Conservation (phyloP, 2,329 filamentous ascomycete genomes). For the Hirsutella rhossiliensis region DNA sequence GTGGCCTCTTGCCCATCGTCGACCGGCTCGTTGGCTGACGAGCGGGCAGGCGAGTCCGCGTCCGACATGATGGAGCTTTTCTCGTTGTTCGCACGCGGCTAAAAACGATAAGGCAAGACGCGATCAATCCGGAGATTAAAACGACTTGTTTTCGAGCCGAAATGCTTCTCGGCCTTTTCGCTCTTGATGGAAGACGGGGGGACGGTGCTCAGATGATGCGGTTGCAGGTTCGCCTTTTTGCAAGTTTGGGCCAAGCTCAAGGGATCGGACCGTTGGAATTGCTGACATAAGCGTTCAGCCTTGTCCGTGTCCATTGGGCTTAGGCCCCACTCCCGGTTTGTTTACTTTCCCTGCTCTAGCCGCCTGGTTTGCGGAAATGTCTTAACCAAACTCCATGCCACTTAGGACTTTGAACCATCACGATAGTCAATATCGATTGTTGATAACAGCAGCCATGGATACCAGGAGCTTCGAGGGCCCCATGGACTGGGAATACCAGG, state of each 20-base stretch:
- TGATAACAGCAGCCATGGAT: slow-evolving; percentile 27
- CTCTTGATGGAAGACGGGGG: too few species aligned
- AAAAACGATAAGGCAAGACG: neutral
- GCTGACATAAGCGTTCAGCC: neutral
- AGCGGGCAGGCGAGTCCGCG: slow-evolving; percentile 27
- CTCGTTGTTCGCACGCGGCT: neutral
- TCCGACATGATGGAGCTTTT: slow-evolving; percentile 30
- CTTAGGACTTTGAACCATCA: neutral
- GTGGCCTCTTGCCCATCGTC: slow-evolving; percentile 30
- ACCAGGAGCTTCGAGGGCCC: slow-evolving; percentile 45
- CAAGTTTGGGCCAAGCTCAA: neutral
- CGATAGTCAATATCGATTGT: neutral
- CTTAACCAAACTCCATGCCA: neutral
- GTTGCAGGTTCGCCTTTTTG: neutral
- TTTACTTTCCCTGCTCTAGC: neutral
- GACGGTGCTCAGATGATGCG: neutral
- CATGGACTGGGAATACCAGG: slow-evolving; percentile 58
- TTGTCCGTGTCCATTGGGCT: neutral
- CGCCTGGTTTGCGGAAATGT: neutral
- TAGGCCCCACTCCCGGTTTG: neutral
- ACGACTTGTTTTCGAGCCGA: too few species aligned
- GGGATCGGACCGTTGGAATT: neutral
- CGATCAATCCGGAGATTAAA: neutral
- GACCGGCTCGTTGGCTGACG: slow-evolving; percentile 21
- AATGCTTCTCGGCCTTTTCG: too few species aligned